Evolutionary conservation across 495 filamentous ascomycete genomes (phyloP).

Genomic region (Neurospora intermedia): DNA sequence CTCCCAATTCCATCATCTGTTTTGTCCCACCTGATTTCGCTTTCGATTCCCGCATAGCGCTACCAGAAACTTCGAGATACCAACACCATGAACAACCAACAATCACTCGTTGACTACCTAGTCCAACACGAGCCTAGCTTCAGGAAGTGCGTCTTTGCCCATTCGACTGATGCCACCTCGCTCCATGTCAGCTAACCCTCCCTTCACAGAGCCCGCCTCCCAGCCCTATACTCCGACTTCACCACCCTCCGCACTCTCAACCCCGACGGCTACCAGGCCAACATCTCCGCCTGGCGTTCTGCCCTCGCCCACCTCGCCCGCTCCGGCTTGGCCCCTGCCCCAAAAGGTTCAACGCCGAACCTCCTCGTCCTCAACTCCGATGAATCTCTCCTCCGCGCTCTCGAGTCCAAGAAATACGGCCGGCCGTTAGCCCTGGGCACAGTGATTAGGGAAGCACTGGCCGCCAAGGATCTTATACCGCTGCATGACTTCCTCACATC

Average conservation of each 20-base stretch:
- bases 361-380: slow-evolving; percentile 56
- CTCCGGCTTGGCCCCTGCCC: slow-evolving; percentile 44
- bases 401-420: slow-evolving; percentile 73
- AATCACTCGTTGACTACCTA: slow-evolving; percentile 33
- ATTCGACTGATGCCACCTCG: too few species aligned
- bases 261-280: slow-evolving; percentile 81
- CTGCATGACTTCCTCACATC: slow-evolving; percentile 48
- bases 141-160: slow-evolving; percentile 23
- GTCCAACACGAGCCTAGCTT: slow-evolving; percentile 35
- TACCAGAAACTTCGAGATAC: neutral
- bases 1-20: neutral
- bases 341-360: slow-evolving; percentile 37
- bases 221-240: slow-evolving; percentile 94
- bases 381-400: slow-evolving; percentile 54
- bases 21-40: neutral
- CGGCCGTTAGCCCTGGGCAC: slow-evolving; percentile 70
- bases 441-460: slow-evolving; percentile 68
- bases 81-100: slow-evolving; percentile 21
- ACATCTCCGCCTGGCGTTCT: slow-evolving; percentile 72
- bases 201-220: slow-evolving; percentile 58
- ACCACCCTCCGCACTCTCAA: slow-evolving; percentile 65
- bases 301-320: slow-evolving; percentile 57
- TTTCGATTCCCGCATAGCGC: neutral
- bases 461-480: slow-evolving; percentile 56
- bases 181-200: neutral